phyloP scores from a whole-genome alignment of 179 eudicot species.

The Vitellaria paradoxa region DNA sequence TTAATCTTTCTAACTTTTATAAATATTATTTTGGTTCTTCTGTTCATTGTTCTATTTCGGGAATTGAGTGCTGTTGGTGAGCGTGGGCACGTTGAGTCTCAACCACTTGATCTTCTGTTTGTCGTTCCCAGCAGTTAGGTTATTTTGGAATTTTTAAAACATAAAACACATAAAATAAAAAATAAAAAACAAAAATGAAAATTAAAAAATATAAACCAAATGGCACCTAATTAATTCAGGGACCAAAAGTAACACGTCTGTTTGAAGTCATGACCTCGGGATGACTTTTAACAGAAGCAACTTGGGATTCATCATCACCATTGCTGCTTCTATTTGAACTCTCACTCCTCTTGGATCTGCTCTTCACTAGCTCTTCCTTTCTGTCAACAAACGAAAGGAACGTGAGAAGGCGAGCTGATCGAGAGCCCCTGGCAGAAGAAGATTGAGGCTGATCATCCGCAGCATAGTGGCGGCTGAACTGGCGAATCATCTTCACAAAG shows the following conservation, averaged over 20 bases:
- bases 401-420: slow-evolving; percentile 29
- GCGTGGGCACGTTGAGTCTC: too few species aligned
- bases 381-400: slow-evolving; percentile 59
- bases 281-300: slow-evolving; percentile 12
- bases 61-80: too few species aligned
- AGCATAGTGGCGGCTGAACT: slow-evolving; percentile 33
- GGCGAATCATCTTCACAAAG: slow-evolving; percentile 30
- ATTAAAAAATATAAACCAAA: too few species aligned
- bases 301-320: neutral
- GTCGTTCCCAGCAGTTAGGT: too few species aligned
- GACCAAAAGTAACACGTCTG: slow-evolving; percentile 16
- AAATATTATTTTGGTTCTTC: too few species aligned
- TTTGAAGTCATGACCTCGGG: slow-evolving; percentile 3
- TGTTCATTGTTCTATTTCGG: too few species aligned
- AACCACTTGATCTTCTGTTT: too few species aligned
- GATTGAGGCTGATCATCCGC: slow-evolving; percentile 20
- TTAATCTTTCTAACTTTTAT: too few species aligned
- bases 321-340: slow-evolving; percentile 17
- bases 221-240: neutral
- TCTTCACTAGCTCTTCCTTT: slow-evolving; percentile 48
- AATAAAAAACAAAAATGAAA: too few species aligned
- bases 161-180: too few species aligned
- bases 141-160: too few species aligned
- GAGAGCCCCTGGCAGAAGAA: slow-evolving; percentile 17
- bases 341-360: slow-evolving; percentile 42